Evolutionary conservation across 2,329 filamentous ascomycete species (phyloP).

Genomic region (Lasiodiplodia sp.): DNA sequence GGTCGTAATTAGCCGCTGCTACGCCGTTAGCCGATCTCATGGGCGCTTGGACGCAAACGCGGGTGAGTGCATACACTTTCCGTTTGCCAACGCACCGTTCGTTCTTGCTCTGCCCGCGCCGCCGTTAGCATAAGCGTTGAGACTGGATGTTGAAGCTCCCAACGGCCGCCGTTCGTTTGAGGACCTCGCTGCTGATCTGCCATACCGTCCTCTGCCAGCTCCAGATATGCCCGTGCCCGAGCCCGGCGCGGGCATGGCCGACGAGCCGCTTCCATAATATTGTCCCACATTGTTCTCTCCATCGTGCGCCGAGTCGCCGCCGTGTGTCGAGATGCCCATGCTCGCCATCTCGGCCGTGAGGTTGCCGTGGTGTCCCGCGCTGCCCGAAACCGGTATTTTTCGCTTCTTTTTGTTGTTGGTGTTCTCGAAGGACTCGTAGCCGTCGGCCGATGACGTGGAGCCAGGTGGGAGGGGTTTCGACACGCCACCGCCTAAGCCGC

Average conservation of each 20-base stretch:
- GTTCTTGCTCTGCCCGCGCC: conserved; percentile 42
- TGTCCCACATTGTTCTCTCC: conserved; percentile 56
- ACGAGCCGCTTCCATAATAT: conserved; percentile 64
- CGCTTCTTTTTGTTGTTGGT: conserved; percentile 99
- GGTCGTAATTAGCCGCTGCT: conserved; percentile 49
- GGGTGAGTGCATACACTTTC: conserved; percentile 33
- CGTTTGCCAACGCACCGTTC: conserved; percentile 30
- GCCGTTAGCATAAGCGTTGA: conserved; percentile 52
- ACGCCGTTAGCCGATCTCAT: conserved; percentile 44
- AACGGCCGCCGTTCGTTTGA: conserved; percentile 52
- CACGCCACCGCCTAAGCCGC: conserved; percentile 42
- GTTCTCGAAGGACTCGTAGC: conserved; percentile 97
- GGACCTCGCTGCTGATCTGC: conserved; percentile 60
- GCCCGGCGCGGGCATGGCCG: conserved; percentile 56
- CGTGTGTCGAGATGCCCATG: conserved; percentile 64
- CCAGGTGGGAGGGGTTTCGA: conserved; percentile 61
- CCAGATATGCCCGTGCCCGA: conserved; percentile 77
- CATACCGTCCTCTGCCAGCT: conserved; percentile 82
- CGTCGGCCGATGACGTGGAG: conserved; percentile 72
- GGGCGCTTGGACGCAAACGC: conserved; percentile 36
- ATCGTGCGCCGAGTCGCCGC: conserved; percentile 52
- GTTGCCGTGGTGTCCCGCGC: conserved; percentile 64
- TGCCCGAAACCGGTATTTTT: conserved; percentile 91
- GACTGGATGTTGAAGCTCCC: conserved; percentile 50
- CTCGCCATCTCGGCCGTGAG: conserved; percentile 70